Percentiles rank a stretch among this genome's conserved stretches.
phyloP scores from a whole-genome alignment of 495 filamentous ascomycete genomes.

The Podospora didyma region DNA sequence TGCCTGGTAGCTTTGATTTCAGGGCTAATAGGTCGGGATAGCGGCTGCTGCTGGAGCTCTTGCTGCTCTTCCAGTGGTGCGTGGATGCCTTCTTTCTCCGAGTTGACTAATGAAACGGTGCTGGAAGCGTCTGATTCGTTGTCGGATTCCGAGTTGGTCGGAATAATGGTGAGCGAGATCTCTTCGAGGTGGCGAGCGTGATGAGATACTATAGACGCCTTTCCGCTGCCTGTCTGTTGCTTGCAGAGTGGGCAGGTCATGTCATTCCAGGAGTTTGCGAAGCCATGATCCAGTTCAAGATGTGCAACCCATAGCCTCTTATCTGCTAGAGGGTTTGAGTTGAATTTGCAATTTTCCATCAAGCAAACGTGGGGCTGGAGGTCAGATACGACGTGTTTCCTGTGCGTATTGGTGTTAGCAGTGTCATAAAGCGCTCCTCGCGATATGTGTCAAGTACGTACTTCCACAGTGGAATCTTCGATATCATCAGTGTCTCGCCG shows the following conservation, averaged over 20 bases:
- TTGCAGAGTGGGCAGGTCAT: not conserved
- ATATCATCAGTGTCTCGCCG: no score
- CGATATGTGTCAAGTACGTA: no score
- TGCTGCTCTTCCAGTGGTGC: no score
- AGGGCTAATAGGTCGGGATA: no score
- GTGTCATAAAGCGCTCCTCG: not conserved
- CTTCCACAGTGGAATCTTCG: no score
- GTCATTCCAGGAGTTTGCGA: not conserved
- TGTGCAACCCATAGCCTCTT: not conserved
- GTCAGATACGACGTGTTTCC: conserved; percentile 8
- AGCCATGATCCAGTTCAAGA: not conserved
- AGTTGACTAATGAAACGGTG: no score
- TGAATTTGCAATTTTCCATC: not conserved
- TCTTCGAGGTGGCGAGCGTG: not conserved
- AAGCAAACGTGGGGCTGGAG: conserved; percentile 1
- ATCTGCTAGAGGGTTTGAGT: not conserved
- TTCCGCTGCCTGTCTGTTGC: not conserved
- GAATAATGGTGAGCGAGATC: not conserved
- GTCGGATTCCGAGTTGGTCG: not conserved
- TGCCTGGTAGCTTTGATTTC: no score
- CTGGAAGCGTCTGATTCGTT: no score
- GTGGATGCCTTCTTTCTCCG: no score
- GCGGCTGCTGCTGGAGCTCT: no score
- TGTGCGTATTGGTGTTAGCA: not conserved
- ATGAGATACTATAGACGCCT: not conserved